A percentile compares a stretch with the other conserved stretches of the same genome.
Evolutionary conservation across 768 basidiomycete genomes (phyloP).

Genomic region (Exidia glandulosa): DNA sequence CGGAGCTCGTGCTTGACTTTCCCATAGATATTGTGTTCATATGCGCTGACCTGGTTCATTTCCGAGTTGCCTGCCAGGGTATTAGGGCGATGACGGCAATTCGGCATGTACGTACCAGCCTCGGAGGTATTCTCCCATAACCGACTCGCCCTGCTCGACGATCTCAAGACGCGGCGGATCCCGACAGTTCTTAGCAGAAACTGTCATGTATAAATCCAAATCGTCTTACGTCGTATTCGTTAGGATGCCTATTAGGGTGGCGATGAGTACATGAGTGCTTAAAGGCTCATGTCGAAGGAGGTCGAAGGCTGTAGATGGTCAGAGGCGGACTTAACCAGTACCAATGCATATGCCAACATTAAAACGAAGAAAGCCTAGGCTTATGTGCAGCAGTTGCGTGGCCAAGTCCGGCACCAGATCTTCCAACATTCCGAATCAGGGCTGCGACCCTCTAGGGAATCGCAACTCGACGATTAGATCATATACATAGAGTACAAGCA

Average conservation of each 20-base stretch:
- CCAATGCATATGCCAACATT: too few species aligned
- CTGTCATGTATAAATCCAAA: constrained; percentile 3
- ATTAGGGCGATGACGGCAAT: not conserved
- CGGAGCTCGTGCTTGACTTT: not conserved
- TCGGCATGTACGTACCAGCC: not conserved
- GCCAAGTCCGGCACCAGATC: too few species aligned
- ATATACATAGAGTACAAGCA: too few species aligned
- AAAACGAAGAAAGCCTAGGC: too few species aligned
- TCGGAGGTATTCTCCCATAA: not conserved
- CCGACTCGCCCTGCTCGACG: not conserved
- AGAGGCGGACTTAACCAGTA: too few species aligned
- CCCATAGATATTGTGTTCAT: not conserved
- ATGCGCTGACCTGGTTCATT: not conserved
- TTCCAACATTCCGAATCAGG: too few species aligned
- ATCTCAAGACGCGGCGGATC: not conserved
- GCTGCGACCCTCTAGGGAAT: too few species aligned
- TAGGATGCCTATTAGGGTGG: constrained; percentile 32
- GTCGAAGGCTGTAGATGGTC: too few species aligned
- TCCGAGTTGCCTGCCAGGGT: not conserved
- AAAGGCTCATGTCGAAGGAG: too few species aligned
- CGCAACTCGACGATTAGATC: too few species aligned
- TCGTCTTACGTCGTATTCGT: constrained; percentile 26
- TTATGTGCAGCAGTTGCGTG: too few species aligned
- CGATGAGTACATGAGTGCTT: constrained; percentile 27
- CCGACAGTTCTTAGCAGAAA: not conserved